Evolutionary conservation across 345 rosid species (phyloP), one percentile per base, ranked within the genome.

Genomic region (Pistacia integerrima): DNA sequence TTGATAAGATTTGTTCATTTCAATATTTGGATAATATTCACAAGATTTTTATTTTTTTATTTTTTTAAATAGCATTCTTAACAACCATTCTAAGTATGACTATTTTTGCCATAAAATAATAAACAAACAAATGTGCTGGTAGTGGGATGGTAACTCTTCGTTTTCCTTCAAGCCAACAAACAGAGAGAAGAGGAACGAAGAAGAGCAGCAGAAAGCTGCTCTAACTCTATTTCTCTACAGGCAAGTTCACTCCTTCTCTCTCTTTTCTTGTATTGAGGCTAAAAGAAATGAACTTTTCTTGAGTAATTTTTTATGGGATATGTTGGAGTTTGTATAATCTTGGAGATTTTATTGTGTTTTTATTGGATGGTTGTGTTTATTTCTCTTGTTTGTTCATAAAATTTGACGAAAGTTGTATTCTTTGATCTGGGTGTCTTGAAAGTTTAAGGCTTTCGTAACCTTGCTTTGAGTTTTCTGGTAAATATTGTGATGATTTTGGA

Each of bases 121-220:
- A 9, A 2, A 3, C 54, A 10, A 49, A 7, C 8, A 49, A 49
- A 9, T 8, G 33, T 49, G 11, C 54, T 49, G 54, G 54, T 61
- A 16, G 7, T 12, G 36, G 14, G 4, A 11, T 13, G 5, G 9
- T 63, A 5, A 13, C 52, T 46, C 5, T 5, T 14, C 7, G 65
- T 9, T 55, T 51, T 35, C 20, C 20, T 14, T 54, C 25, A 17
- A 33, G 67, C 67, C 44, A 35, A 63, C 14, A 16, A 33, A 10
- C 14, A 30, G 58, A 11, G 10, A 55, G 20, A 14, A 30, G 2
- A 30, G 7, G 13, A 25, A 28, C 5, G 16, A 57, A 36, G 44
- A 58, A 70, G 74, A 56, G 74, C 74, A n/a, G 52, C 54, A 12
- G n/a, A 0, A 46, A 54, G 73, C 49, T 69, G 14, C 73, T 33